These are phyloP conservation scores for Lactarius indigo DNA, from an alignment of 768 basidiomycete genomes.

Conservation along the genomic window DNA sequence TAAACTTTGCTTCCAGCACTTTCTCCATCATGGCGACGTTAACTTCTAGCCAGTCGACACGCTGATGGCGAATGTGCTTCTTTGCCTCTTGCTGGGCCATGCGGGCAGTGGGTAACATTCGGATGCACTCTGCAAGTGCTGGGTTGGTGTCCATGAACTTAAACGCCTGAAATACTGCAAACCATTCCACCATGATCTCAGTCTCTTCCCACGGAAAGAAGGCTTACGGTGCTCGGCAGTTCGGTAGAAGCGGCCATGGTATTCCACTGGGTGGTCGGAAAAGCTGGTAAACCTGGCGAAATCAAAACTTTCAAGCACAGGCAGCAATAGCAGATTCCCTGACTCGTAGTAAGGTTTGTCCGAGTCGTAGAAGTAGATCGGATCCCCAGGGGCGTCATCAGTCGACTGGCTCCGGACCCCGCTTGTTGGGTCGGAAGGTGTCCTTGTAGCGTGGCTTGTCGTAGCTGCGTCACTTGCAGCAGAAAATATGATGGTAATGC, in stretches of 20 bases:
- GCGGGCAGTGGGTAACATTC: slow-evolving; percentile 19
- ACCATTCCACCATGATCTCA: background rate
- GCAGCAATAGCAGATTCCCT: background rate
- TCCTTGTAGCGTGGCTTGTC: background rate
- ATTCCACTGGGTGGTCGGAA: slow-evolving; percentile 18
- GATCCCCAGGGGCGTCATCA: background rate
- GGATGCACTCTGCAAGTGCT: slow-evolving; percentile 17
- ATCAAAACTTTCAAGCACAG: background rate
- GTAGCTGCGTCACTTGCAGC: background rate
- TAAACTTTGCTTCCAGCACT: slow-evolving; percentile 40
- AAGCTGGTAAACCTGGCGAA: slow-evolving; percentile 22
- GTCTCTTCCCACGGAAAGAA: background rate
- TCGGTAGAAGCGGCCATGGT: slow-evolving; percentile 11
- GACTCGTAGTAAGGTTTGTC: slow-evolving; percentile 20
- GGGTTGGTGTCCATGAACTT: slow-evolving; percentile 18
- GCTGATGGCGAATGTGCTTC: slow-evolving; percentile 4
- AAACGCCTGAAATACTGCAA: slow-evolving; percentile 23
- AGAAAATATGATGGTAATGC: background rate
- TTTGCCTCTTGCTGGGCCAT: slow-evolving; percentile 23
- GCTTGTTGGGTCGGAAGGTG: background rate
- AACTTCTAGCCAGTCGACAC: slow-evolving; percentile 19
- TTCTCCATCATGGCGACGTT: slow-evolving; percentile 35
- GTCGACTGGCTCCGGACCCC: background rate
- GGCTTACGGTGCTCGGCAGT: slow-evolving; percentile 25
- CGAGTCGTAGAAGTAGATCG: slow-evolving; percentile 18